Evolutionary conservation across 1,139 yeast species (phyloP).

Genomic region (Tardiomyces digboiensis): DNA sequence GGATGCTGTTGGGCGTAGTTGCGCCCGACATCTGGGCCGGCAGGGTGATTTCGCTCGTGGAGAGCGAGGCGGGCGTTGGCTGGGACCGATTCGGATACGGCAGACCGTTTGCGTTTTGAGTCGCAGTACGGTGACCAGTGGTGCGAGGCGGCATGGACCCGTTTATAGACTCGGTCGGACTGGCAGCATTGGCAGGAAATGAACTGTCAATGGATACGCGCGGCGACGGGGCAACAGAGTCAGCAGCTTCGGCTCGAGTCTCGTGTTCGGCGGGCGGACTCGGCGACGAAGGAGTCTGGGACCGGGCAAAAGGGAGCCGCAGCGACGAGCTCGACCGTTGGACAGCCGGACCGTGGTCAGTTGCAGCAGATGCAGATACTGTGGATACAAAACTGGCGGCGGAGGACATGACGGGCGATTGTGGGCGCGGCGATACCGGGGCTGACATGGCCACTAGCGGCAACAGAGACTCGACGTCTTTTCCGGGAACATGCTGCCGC

Average conservation of each 20-base stretch:
- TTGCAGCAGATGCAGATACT: slow-evolving; percentile 1
- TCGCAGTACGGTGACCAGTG: no score
- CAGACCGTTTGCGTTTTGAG: slow-evolving; percentile 1
- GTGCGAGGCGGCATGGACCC: no score
- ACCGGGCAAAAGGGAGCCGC: not conserved
- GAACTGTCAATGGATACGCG: no score
- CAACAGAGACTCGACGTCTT: not conserved
- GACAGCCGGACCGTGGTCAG: no score
- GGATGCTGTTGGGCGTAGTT: slow-evolving; percentile 2
- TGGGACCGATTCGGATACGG: slow-evolving; percentile 1
- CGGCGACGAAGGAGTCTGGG: no score
- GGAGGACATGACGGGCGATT: not conserved
- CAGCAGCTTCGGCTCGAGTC: no score
- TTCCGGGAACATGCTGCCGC: slow-evolving; percentile 5
- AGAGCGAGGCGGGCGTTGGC: not conserved
- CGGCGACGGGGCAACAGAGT: no score
- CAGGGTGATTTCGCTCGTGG: not conserved
- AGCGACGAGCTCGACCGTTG: not conserved
- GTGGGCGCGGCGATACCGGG: not conserved
- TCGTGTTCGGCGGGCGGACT: no score
- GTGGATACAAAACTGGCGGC: not conserved
- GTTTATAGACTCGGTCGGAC: no score
- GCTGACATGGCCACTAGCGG: not conserved
- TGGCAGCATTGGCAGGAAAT: no score
- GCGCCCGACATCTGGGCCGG: not conserved